Percentiles rank a stretch among this genome's conserved stretches.
These are phyloP conservation scores for Chlamydomonas reinhardtii DNA, from an alignment of 163 green algal genomes.

Conservation along the genomic window DNA sequence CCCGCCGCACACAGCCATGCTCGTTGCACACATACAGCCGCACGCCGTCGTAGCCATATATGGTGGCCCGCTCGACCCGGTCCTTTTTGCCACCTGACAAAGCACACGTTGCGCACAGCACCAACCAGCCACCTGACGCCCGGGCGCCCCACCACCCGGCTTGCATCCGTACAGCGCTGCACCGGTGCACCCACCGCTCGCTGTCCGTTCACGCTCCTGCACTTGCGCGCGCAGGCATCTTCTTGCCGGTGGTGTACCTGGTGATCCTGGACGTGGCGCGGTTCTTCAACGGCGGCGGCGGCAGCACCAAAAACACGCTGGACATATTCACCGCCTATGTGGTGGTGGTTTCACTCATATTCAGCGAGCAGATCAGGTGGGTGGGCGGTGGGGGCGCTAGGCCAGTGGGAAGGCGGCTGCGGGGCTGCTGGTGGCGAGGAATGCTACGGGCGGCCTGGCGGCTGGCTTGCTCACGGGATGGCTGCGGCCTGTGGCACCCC, in stretches of 20 bases:
- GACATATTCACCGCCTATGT: slow-evolving; percentile 50
- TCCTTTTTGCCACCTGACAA: not conserved
- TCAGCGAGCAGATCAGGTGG: slow-evolving; percentile 42
- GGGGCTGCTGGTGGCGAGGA: not conserved
- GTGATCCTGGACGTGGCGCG: slow-evolving; percentile 34
- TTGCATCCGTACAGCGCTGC: too few relatives aligned
- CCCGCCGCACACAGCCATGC: not conserved
- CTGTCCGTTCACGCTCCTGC: too few relatives aligned
- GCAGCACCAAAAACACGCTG: slow-evolving; percentile 37
- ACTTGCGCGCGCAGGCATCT: slow-evolving; percentile 14
- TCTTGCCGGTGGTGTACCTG: slow-evolving; percentile 45
- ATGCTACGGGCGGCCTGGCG: too few relatives aligned
- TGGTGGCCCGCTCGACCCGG: too few relatives aligned
- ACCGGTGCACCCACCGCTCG: too few relatives aligned
- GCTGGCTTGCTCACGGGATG: too few relatives aligned
- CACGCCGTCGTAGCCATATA: too few relatives aligned
- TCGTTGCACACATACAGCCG: too few relatives aligned
- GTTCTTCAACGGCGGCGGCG: slow-evolving; percentile 9
- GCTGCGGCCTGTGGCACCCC: too few relatives aligned
- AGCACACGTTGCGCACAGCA: too few relatives aligned
- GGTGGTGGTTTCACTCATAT: slow-evolving; percentile 42
- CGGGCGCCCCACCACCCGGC: too few relatives aligned
- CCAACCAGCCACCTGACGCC: too few relatives aligned
- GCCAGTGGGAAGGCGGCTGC: not conserved
- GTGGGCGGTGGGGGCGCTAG: not conserved